phyloP scores from a whole-genome alignment of 768 basidiomycete genomes.

The Cantharellus anzutake region DNA sequence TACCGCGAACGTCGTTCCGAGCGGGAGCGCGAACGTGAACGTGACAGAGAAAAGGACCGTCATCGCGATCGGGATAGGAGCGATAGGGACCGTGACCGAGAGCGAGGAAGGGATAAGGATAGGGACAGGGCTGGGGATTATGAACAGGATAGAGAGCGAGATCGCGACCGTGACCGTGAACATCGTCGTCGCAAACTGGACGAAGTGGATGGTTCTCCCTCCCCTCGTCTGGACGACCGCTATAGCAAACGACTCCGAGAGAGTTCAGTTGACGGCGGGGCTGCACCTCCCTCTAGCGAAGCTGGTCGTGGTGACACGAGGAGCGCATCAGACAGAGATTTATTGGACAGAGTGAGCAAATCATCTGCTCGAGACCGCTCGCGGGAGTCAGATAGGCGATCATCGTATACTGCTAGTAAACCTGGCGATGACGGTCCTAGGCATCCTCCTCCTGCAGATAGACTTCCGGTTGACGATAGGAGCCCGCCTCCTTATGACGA shows the following conservation, averaged over 20 bases:
- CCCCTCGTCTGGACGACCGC: slow-evolving; percentile 29
- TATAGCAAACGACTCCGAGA: slow-evolving; percentile 5
- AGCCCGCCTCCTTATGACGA: slow-evolving; percentile 18
- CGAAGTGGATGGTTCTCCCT: slow-evolving; percentile 19
- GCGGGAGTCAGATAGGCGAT: slow-evolving; percentile 28
- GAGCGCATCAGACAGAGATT: not conserved
- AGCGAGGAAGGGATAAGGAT: not conserved
- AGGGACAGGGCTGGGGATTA: slow-evolving; percentile 1
- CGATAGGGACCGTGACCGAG: not conserved
- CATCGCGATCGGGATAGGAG: not conserved
- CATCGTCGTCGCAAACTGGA: slow-evolving; percentile 46
- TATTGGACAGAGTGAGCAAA: not conserved
- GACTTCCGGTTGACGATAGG: slow-evolving; percentile 5
- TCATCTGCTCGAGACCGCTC: slow-evolving; percentile 22
- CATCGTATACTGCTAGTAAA: slow-evolving; percentile 19
- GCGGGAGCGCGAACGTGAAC: not conserved
- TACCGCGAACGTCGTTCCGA: not conserved
- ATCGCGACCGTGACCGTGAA: slow-evolving; percentile 12
- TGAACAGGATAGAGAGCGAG: slow-evolving; percentile 3
- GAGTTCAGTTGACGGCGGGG: slow-evolving; percentile 1
- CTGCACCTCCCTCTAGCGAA: slow-evolving; percentile 22
- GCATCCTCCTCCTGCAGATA: not conserved
- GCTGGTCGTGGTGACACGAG: slow-evolving; percentile 18
- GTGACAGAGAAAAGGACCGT: not conserved
- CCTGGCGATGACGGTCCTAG: slow-evolving; percentile 13